Percentiles rank a stretch among this genome's conserved stretches.
Conservation (phyloP, 345 rosid genomes). For the Lepidium didymum region DNA sequence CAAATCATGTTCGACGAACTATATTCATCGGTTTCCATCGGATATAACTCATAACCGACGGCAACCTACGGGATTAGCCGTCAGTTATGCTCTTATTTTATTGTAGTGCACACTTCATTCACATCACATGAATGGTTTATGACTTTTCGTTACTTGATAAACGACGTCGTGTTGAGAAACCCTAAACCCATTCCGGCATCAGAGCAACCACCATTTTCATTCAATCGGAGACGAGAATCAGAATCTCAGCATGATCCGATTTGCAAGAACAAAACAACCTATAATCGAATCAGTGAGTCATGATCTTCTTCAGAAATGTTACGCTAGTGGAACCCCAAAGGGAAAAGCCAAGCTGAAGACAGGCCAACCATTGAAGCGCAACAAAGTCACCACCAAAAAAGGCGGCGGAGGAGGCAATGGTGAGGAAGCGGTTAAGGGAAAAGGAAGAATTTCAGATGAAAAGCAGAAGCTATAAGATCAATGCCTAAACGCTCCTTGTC, state of each 20-base stretch:
- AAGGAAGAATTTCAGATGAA: slow-evolving; percentile 35
- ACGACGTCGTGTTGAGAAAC: background rate
- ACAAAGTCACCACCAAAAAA: slow-evolving; percentile 42
- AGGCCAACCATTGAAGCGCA: slow-evolving; percentile 40
- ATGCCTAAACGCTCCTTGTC: slow-evolving; percentile 74
- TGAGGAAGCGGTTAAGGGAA: slow-evolving; percentile 11
- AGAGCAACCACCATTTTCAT: background rate
- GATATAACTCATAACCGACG: too few relatives aligned
- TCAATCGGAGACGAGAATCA: background rate
- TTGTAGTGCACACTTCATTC: background rate
- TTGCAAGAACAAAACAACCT: slow-evolving; percentile 21
- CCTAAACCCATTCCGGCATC: background rate
- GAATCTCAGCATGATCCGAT: slow-evolving; percentile 29
- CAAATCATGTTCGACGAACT: too few relatives aligned
- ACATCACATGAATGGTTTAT: background rate
- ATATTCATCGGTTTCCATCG: too few relatives aligned
- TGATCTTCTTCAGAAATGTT: slow-evolving; percentile 43
- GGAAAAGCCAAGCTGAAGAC: slow-evolving; percentile 55
- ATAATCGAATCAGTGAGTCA: slow-evolving; percentile 13
- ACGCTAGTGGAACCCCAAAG: slow-evolving; percentile 58
- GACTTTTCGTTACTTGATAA: background rate
- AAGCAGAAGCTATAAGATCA: slow-evolving; percentile 47
- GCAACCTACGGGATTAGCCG: too few relatives aligned
- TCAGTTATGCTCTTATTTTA: too few relatives aligned
- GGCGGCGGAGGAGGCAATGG: slow-evolving; percentile 10